Conservation (phyloP, 2,329 filamentous ascomycete genomes). For the Neofusicoccum ribis region DNA sequence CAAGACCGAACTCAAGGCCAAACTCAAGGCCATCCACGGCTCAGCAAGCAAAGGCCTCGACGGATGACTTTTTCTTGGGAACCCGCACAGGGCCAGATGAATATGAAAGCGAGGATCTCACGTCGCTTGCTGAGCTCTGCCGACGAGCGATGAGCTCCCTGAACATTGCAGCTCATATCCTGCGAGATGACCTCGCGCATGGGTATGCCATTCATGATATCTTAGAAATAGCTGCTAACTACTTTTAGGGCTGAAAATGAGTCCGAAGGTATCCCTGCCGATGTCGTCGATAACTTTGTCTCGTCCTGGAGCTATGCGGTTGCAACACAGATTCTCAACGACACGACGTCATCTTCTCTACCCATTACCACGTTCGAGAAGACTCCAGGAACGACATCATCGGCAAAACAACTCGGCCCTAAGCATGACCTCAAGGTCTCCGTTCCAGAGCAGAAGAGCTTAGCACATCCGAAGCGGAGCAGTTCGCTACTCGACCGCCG, state of each 20-base stretch:
- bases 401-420: slow-evolving; percentile 46
- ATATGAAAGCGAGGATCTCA: slow-evolving; percentile 71
- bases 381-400: slow-evolving; percentile 30
- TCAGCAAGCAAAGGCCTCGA: slow-evolving; percentile 28
- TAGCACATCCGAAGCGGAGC: slow-evolving; percentile 66
- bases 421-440: slow-evolving; percentile 61
- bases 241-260: slow-evolving; percentile 32
- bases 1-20: slow-evolving; percentile 36
- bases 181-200: slow-evolving; percentile 75
- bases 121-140: slow-evolving; percentile 83
- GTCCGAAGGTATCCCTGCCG: slow-evolving; percentile 37
- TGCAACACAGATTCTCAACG: slow-evolving; percentile 72
- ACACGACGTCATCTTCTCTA: slow-evolving; percentile 69
- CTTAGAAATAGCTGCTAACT: slow-evolving; percentile 24
- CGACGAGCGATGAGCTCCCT: slow-evolving; percentile 82
- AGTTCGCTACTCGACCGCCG: slow-evolving; percentile 57
- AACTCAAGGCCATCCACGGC: slow-evolving; percentile 20
- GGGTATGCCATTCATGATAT: slow-evolving; percentile 44
- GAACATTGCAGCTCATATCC: slow-evolving; percentile 72
- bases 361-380: slow-evolving; percentile 55
- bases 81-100: slow-evolving; percentile 26
- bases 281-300: slow-evolving; percentile 71
- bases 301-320: slow-evolving; percentile 77
- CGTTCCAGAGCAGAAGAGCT: slow-evolving; percentile 68
- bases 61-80: slow-evolving; percentile 34